Evolutionary conservation across 768 basidiomycete genomes (phyloP).

Genomic region (Termitomyces sp.): DNA sequence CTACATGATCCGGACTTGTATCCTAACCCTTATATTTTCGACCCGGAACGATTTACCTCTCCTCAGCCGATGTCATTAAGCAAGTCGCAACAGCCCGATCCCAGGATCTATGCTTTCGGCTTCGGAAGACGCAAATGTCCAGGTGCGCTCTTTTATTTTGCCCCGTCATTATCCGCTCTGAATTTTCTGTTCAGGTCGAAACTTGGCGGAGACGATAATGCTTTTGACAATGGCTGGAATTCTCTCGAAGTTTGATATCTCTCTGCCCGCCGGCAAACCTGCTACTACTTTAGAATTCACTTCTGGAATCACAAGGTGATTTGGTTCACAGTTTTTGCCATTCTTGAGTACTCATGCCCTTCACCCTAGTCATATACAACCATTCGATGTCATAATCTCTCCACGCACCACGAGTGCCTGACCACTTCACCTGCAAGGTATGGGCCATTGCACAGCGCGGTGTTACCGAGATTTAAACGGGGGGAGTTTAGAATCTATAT

Average conservation of each 20-base stretch:
- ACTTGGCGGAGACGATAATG: slow-evolving; percentile 29
- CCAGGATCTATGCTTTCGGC: slow-evolving; percentile 28
- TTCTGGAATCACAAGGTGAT: slow-evolving; percentile 28
- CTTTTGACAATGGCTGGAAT: slow-evolving; percentile 30
- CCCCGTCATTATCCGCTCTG: background rate
- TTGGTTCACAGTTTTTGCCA: background rate
- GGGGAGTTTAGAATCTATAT: no score
- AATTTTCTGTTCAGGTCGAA: slow-evolving; percentile 17
- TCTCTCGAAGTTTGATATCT: slow-evolving; percentile 24
- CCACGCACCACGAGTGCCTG: background rate
- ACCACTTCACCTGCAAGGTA: no score
- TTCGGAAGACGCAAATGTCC: slow-evolving; percentile 32
- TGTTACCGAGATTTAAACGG: no score
- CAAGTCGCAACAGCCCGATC: slow-evolving; percentile 24
- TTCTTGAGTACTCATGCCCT: background rate
- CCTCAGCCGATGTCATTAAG: background rate
- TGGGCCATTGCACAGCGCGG: no score
- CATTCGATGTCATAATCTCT: slow-evolving; percentile 17
- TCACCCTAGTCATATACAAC: slow-evolving; percentile 19
- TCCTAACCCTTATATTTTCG: slow-evolving; percentile 36
- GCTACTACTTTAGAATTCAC: slow-evolving; percentile 23
- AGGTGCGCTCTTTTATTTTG: slow-evolving; percentile 15
- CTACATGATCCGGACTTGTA: slow-evolving; percentile 38
- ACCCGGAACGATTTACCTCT: slow-evolving; percentile 32
- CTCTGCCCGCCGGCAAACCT: slow-evolving; percentile 13